These are phyloP conservation scores for Citrus maxima DNA, from an alignment of 345 rosid genomes.

Conservation along the genomic window DNA sequence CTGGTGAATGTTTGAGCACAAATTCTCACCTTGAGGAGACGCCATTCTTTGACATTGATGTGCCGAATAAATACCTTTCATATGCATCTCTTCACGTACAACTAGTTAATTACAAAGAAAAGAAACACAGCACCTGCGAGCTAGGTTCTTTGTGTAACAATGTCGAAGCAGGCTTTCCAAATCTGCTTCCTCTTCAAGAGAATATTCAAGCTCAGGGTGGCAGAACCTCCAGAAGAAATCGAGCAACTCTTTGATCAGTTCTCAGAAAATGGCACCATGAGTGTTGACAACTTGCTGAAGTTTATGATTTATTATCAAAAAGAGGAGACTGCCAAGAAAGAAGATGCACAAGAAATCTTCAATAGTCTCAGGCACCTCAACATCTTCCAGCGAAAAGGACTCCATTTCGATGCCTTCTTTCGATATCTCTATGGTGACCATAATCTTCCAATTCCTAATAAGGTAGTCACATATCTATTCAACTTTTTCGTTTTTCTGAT, in stretches of 20 bases:
- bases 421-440: constrained; percentile 52
- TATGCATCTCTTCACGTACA: neutral
- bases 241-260: constrained; percentile 24
- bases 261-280: constrained; percentile 47
- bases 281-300: constrained; percentile 29
- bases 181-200: constrained; percentile 52
- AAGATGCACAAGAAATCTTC: constrained; percentile 48
- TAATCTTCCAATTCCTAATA: constrained; percentile 27
- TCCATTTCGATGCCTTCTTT: constrained; percentile 51
- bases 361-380: constrained; percentile 49
- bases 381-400: constrained; percentile 45
- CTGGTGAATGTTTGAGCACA: constrained; percentile 20
- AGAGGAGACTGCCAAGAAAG: constrained; percentile 32
- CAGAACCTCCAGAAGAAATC: constrained; percentile 46
- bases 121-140: neutral
- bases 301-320: constrained; percentile 44
- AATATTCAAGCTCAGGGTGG: constrained; percentile 36
- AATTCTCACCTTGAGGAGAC: constrained; percentile 32
- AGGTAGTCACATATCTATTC: constrained; percentile 24
- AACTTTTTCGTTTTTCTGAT: neutral
- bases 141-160: neutral
- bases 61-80: neutral
- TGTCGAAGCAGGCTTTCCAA: constrained; percentile 25
- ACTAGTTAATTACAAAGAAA: neutral
- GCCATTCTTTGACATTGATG: constrained; percentile 15